A percentile compares a stretch with the other conserved stretches of the same genome.
Evolutionary conservation across 805 yeast genomes (phyloP).

Genomic region (Yarrowia bubula): DNA sequence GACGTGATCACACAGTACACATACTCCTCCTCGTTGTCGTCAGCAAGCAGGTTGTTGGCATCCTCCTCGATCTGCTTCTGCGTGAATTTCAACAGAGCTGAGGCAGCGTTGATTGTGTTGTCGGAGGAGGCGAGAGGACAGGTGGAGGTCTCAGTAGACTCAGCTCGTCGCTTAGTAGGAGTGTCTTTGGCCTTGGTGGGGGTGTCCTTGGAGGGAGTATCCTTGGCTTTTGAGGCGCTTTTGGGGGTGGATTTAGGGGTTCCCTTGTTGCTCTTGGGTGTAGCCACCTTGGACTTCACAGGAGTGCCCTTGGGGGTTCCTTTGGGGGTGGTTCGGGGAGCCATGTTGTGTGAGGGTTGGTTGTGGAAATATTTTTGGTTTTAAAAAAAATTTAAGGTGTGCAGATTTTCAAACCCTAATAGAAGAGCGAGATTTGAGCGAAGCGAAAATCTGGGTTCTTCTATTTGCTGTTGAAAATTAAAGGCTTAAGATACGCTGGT

Average conservation of each 20-base stretch:
- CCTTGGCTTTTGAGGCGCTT: slow-evolving; percentile 15
- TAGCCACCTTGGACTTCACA: neutral
- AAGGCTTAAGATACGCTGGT: too few relatives aligned
- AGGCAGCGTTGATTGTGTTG: slow-evolving; percentile 40
- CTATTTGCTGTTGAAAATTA: too few relatives aligned
- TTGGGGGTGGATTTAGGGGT: neutral
- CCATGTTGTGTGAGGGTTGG: neutral
- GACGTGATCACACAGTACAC: slow-evolving; percentile 63
- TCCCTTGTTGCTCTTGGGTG: neutral
- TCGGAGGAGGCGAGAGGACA: slow-evolving; percentile 28
- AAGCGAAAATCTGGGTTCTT: too few relatives aligned
- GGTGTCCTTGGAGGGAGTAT: slow-evolving; percentile 3
- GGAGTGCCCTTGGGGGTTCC: slow-evolving; percentile 16
- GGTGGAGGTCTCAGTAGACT: neutral
- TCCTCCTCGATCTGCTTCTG: slow-evolving; percentile 41
- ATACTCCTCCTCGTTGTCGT: slow-evolving; percentile 50
- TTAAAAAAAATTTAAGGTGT: slow-evolving; percentile 12
- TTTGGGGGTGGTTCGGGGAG: neutral
- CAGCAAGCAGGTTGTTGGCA: slow-evolving; percentile 51
- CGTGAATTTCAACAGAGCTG: slow-evolving; percentile 64
- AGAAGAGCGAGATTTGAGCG: neutral
- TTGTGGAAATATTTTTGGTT: neutral
- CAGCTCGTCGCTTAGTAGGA: slow-evolving; percentile 16
- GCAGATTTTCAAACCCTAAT: slow-evolving; percentile 24
- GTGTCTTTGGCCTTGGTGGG: neutral